Evolutionary conservation across 225 moss, liverwort and hornwort genomes (phyloP), one percentile per base, ranked within the genome.

Genomic region (Pseudoscleropodium purum): DNA sequence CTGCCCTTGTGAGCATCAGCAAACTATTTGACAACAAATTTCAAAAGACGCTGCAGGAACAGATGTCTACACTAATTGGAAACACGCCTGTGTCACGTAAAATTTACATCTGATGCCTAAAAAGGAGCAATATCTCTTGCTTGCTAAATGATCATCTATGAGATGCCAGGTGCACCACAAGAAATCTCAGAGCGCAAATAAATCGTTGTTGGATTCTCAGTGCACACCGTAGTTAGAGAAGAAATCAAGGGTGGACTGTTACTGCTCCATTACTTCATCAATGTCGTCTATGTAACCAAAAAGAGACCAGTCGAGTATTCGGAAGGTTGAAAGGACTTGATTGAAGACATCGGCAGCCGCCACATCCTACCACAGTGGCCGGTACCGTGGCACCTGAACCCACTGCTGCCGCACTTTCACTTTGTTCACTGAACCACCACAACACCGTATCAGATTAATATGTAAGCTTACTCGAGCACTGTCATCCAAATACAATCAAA

Each of bases 271-370:
- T 26, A 74, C 67, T 89, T 89, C 89, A 70, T 85, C 89, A 17
- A n/a, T 31, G 37, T 89, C 89, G 39, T 91, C 87, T 15, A 63
- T 75, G 7, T 90, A 93, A 52, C 91, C 95, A 63, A 95, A 96
- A 18, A 96, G 91, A 61, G 90, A 83, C 96, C 93, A 95, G 84
- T 96, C 94, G 18, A 84, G 90, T 52, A 96, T 91, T 73, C 80
- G 89, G 87, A 96, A 94, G 63, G 95, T 93, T 33, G 84, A 89
- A 24, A 95, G 91, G 41, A 94, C 73, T 87, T 86, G 87, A 34
- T 90, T 91, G 61, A 95, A 91, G 59, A 96, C 90, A n/a, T 96
- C 94, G 14, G 90, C 88, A 34, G 91, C 90, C 29, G 92, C 64
- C 86, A 93, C 89, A 90, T 61, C 94, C 93, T 86, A 90, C 91